Evolutionary conservation across 1,139 yeast species (phyloP).

Genomic region (Yamadazyma atlantica): DNA sequence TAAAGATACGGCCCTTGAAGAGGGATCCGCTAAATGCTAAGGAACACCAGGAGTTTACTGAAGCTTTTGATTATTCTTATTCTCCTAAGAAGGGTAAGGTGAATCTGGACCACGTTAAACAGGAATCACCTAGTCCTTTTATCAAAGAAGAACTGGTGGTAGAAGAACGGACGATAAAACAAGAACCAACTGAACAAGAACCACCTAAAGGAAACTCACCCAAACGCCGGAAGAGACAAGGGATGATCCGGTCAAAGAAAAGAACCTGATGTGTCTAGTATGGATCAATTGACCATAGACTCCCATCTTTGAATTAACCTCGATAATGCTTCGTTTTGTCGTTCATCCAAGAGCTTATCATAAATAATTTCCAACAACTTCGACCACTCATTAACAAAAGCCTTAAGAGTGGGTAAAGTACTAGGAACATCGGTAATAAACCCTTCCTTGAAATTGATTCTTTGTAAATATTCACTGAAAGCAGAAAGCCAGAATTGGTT

Average conservation of each 20-base stretch:
- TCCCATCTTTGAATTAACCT: constrained; percentile 43
- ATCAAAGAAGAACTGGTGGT: too few relatives aligned
- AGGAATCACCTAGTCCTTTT: neutral
- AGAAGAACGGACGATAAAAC: too few relatives aligned
- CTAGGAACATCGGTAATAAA: constrained; percentile 28
- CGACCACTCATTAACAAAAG: constrained; percentile 55
- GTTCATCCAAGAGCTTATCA: constrained; percentile 30
- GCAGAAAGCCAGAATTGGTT: constrained; percentile 57
- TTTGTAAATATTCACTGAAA: constrained; percentile 48
- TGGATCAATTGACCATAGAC: constrained; percentile 17
- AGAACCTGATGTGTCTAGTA: constrained; percentile 8
- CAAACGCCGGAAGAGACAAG: constrained; percentile 13
- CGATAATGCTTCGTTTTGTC: constrained; percentile 41
- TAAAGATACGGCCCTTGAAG: neutral
- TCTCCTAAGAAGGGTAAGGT: constrained; percentile 4
- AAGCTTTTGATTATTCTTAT: constrained; percentile 2
- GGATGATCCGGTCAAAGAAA: constrained; percentile 15
- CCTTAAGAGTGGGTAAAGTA: constrained; percentile 23
- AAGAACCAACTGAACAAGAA: constrained; percentile 6
- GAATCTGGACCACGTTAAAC: neutral
- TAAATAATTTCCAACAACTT: constrained; percentile 43
- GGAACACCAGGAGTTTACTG: neutral
- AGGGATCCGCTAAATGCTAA: constrained; percentile 2
- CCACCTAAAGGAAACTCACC: too few relatives aligned
- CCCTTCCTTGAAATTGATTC: constrained; percentile 20